phyloP scores from a whole-genome alignment of 2,329 filamentous ascomycete genomes.

The Camptophora hylomeconis region DNA sequence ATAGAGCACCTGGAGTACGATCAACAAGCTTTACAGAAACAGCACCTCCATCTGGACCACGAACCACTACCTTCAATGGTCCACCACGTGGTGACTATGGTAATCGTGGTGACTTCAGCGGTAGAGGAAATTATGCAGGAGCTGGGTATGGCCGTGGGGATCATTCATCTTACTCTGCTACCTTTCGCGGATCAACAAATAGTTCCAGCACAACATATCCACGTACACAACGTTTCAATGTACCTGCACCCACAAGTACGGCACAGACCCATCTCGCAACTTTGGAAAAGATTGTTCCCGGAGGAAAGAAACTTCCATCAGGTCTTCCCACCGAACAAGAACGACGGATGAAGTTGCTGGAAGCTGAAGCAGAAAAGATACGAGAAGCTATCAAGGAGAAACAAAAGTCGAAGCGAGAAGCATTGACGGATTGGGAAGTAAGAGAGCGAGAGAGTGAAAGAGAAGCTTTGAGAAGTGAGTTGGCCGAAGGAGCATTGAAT shows the following conservation, averaged over 20 bases:
- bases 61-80: conserved; percentile 2
- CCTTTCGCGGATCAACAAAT: conserved; percentile 24
- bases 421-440: conserved; percentile 34
- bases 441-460: conserved; percentile 34
- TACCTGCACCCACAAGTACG: conserved; percentile 20
- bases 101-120: conserved; percentile 5
- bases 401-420: conserved; percentile 28
- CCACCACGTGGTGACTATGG: conserved; percentile 4
- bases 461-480: conserved; percentile 32
- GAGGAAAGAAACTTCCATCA: conserved; percentile 28
- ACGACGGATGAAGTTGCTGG: conserved; percentile 32
- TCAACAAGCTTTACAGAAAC: conserved; percentile 4
- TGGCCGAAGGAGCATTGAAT: conserved; percentile 35
- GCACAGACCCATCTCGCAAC: conserved; percentile 22
- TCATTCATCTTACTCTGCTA: conserved; percentile 17
- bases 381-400: conserved; percentile 31
- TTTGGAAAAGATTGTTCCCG: conserved; percentile 25
- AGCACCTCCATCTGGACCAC: conserved; percentile 8
- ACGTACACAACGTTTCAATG: conserved; percentile 27
- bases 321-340: conserved; percentile 26
- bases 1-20: conserved; percentile 20
- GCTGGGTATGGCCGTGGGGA: conserved; percentile 1
- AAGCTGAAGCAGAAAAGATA: conserved; percentile 32
- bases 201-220: conserved; percentile 24
- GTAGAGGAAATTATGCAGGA: conserved; percentile 1